Evolutionary conservation across 2,329 filamentous ascomycete species (phyloP), one percentile per base, ranked within the genome.

Genomic region (Sporothrix globosa): DNA sequence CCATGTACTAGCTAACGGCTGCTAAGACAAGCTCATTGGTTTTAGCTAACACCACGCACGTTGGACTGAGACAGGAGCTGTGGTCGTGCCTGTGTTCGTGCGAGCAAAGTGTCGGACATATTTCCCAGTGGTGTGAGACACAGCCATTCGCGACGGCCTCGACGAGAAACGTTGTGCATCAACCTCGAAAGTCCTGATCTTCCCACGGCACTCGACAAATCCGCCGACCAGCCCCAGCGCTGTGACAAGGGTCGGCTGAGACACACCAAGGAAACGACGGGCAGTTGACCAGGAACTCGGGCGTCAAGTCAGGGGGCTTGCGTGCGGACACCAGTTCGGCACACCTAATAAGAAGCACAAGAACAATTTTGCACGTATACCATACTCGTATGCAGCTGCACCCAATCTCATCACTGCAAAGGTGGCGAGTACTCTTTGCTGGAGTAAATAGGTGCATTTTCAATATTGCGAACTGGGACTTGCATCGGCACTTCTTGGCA

Each of bases 11-110:
- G n/a, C 58, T n/a, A 61, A 44, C 58, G 39, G 34, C 39, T 39
- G 39, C 56, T 19, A 44, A n/a, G 56, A 44, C 58, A 10, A 39
- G 39, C 13, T 19, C 58, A 44, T 46, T n/a, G 58, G 39, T 17
- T 44, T 63, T 44, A 24, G 41, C 39, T 46, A 46, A 46, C 19
- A 60, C 19, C 19, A 46, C 30, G 17, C 39, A 63, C 21, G 41
- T 46, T 46, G 39, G 58, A 27, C 58, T 63, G 58, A 63, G 58
- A 63, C 58, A 46, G 58, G 39, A 63, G 58, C 24, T 46, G n/a
- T 27, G 21, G 21, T 61, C 17, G 58, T 61, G 39, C 58, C 46
- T 21, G 39, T 46, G 58, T n/a, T 56, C 27, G 48, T 50, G 48
- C n/a, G 58, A 46, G 58, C 21, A 19, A 46, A 17, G 21, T 13